These are phyloP conservation scores for Capsicum rhomboideum DNA, from an alignment of 257 asterid species.

Conservation along the genomic window DNA sequence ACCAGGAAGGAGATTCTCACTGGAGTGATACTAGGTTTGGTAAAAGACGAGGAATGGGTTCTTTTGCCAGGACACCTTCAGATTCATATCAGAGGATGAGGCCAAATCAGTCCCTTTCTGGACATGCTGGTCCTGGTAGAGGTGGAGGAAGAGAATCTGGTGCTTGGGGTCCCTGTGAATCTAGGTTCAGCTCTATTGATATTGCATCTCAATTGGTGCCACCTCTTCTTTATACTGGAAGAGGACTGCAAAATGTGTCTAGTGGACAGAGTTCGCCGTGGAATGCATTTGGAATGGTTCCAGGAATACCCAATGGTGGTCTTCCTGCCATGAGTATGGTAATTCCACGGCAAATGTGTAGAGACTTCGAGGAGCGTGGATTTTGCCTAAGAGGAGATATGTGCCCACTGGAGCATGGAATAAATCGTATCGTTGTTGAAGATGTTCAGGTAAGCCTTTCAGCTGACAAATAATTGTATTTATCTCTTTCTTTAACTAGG, in stretches of 20 bases:
- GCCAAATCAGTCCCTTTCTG: slow-evolving; percentile 44
- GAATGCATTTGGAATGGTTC: slow-evolving; percentile 77
- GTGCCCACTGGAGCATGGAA: slow-evolving; percentile 99
- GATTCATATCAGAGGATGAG: slow-evolving; percentile 56
- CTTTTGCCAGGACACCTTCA: slow-evolving; percentile 52
- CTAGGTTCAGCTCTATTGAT: slow-evolving; percentile 72
- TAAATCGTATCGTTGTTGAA: slow-evolving; percentile 92
- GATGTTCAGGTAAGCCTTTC: slow-evolving; percentile 83
- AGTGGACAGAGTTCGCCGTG: slow-evolving; percentile 51
- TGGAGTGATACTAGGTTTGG: slow-evolving; percentile 57
- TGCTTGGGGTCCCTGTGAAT: slow-evolving; percentile 62
- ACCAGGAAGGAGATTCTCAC: slow-evolving; percentile 57
- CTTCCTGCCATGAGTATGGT: slow-evolving; percentile 58
- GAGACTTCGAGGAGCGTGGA: slow-evolving; percentile 99
- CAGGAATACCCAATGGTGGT: slow-evolving; percentile 73
- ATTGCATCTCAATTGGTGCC: slow-evolving; percentile 59
- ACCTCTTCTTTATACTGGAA: slow-evolving; percentile 60
- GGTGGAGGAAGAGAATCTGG: slow-evolving; percentile 72
- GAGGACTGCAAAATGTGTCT: slow-evolving; percentile 59
- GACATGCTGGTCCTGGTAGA: slow-evolving; percentile 48
- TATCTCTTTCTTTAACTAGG: background rate
- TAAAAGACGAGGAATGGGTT: slow-evolving; percentile 45
- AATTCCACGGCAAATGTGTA: slow-evolving; percentile 73
- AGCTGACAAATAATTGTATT: background rate
- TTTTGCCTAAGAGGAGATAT: slow-evolving; percentile 98